Evolutionary conservation across 2,329 filamentous ascomycete genomes (phyloP), one percentile per base, ranked within the genome.

Genomic region (Coniochaeta sp.): DNA sequence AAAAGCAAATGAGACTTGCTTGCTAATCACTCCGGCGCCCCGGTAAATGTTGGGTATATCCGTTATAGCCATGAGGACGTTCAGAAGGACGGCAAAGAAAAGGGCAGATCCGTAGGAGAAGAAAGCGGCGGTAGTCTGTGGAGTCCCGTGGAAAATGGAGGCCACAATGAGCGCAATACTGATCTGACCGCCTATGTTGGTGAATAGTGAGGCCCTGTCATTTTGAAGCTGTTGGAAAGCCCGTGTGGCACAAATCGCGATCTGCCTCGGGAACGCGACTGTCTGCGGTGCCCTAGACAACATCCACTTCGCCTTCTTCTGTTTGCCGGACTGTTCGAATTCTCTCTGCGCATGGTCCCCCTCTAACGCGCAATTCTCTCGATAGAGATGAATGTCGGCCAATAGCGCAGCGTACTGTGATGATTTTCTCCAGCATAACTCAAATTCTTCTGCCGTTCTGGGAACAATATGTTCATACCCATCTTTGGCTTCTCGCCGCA

Each of bases 401-500:
- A 70, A 63, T 0, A 82, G 60, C 0, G 61, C 60, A 3, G 62
- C 55, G 54, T 67, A 77, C 51, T 79, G 73, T 0, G 65, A 58
- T 1, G 75, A 79, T 20, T 70, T 58, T 16, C 63, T 63, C 75
- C 75, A 77, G 49, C 67, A 67, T 1, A 55, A 51, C 55, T 76
- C 85, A 58, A 89, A 89, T 1, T 89, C 86, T 42, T 87, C 84
- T 0, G 86, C 75, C 0, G 85, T 88, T 2, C 83, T 75, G 0
- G 86, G 86, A 0, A 85, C 88, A 73, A 51, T 87, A 83, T 0
- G 66, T 58, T 87, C 82, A 66, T 78, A 83, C 0, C 85, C 85
- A 6, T 73, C 59, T 1, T 72, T 71, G 0, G 77, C 66, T 46
- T 70, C 67, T 24, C 85, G 75, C 65, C 87, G 85, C 0, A 68